phyloP scores from a whole-genome alignment of 2,329 filamentous ascomycete genomes.

The Setomelanomma holmii region DNA sequence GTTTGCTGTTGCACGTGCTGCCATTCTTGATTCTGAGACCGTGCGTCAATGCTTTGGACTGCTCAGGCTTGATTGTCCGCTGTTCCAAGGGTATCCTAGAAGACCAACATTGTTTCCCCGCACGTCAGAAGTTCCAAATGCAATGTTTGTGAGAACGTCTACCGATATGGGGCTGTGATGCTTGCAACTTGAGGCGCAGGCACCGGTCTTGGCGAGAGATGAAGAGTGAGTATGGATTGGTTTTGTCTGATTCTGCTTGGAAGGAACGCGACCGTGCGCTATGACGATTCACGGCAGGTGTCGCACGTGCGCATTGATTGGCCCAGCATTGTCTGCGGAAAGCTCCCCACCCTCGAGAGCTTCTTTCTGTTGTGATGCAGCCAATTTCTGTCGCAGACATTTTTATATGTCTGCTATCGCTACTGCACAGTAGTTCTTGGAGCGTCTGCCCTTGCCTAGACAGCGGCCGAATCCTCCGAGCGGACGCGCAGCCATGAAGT shows the following conservation, averaged over 20 bases:
- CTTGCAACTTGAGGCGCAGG: no score
- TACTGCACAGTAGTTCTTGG: constrained; percentile 12
- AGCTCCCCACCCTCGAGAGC: constrained; percentile 6
- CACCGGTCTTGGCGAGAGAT: not conserved
- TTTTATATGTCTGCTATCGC: constrained; percentile 4
- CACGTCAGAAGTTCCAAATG: no score
- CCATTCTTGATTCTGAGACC: no score
- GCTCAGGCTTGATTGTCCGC: no score
- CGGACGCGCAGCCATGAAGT: constrained; percentile 72
- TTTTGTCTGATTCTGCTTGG: not conserved
- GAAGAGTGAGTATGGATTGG: not conserved
- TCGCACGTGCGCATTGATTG: constrained; percentile 26
- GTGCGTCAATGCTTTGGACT: no score
- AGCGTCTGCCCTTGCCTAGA: constrained; percentile 8
- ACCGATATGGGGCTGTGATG: no score
- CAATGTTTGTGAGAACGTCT: no score
- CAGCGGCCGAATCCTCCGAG: constrained; percentile 1
- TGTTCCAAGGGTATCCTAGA: no score
- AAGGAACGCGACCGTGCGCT: constrained; percentile 2
- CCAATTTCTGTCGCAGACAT: constrained; percentile 13
- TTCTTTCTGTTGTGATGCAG: constrained; percentile 13
- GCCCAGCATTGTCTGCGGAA: constrained; percentile 13
- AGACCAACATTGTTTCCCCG: no score
- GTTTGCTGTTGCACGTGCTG: no score
- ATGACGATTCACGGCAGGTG: constrained; percentile 12